Conservation (phyloP, 2,329 filamentous ascomycete species). For the Colletotrichum sp. region DNA sequence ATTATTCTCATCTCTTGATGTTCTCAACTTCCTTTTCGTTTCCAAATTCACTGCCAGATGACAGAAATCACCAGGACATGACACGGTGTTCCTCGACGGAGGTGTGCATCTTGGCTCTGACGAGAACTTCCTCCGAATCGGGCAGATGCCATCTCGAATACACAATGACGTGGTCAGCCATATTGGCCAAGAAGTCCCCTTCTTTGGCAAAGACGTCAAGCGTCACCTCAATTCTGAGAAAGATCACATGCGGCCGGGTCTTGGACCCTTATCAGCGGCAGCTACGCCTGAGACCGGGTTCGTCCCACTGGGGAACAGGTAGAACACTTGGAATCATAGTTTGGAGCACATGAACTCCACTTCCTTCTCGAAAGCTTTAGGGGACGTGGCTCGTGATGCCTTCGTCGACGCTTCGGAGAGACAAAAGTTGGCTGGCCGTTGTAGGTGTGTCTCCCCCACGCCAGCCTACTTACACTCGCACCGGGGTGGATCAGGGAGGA, state of each 20-base stretch:
- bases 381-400: background rate
- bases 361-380: background rate
- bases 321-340: background rate
- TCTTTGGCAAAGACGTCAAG: background rate
- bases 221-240: background rate
- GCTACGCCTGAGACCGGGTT: background rate
- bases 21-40: too few species aligned
- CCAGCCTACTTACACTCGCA: background rate
- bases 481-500: background rate
- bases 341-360: background rate
- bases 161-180: background rate
- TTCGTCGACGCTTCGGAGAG: background rate
- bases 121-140: rapidly evolving
- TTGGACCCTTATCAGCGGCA: background rate
- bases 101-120: background rate
- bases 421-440: background rate
- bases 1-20: too few species aligned
- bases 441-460: background rate
- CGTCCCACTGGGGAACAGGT: background rate
- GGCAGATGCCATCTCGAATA: background rate
- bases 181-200: too few species aligned
- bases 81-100: too few species aligned
- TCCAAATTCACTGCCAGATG: too few species aligned
- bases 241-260: background rate
- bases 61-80: too few species aligned